A percentile compares a stretch with the other conserved stretches of the same genome.
Conservation (phyloP, 2,329 filamentous ascomycete genomes). For the Fusarium mundagurra region DNA sequence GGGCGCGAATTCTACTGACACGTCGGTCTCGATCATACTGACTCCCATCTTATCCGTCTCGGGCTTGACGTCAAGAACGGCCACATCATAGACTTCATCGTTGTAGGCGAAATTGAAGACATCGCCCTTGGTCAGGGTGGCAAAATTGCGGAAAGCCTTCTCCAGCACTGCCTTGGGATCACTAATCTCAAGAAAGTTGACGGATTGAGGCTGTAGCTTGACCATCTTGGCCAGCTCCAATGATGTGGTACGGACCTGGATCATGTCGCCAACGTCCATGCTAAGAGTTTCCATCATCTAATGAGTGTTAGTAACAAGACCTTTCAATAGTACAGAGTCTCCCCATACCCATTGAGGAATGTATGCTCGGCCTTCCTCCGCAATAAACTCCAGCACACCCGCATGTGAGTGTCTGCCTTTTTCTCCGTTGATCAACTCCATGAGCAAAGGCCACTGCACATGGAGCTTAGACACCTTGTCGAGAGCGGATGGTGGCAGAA, state of each 20-base stretch:
- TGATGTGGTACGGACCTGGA: slow-evolving; percentile 95
- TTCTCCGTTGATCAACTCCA: slow-evolving; percentile 92
- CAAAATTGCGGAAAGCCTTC: slow-evolving; percentile 95
- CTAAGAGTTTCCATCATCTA: slow-evolving; percentile 93
- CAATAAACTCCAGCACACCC: slow-evolving; percentile 96
- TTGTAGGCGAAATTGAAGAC: slow-evolving; percentile 98
- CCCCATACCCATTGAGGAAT: slow-evolving; percentile 86
- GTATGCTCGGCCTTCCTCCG: slow-evolving; percentile 96
- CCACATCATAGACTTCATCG: slow-evolving; percentile 91
- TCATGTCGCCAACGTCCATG: slow-evolving; percentile 90
- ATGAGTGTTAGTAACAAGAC: slow-evolving; percentile 32
- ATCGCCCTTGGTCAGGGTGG: slow-evolving; percentile 91
- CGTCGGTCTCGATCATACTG: slow-evolving; percentile 94
- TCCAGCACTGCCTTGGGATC: slow-evolving; percentile 98
- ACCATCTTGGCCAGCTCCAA: slow-evolving; percentile 90
- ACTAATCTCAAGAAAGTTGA: slow-evolving; percentile 93
- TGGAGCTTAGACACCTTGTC: slow-evolving; percentile 97
- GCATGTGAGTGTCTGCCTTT: slow-evolving; percentile 86
- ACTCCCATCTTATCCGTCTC: slow-evolving; percentile 84
- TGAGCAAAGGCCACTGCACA: slow-evolving; percentile 96
- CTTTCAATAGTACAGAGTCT: background rate
- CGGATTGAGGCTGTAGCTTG: slow-evolving; percentile 94
- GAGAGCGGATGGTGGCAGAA: slow-evolving; percentile 93
- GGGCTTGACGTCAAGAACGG: slow-evolving; percentile 93
- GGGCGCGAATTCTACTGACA: slow-evolving; percentile 94